phyloP scores from a whole-genome alignment of 1,139 yeast species.

The Pneumocystis oryctolagi region DNA sequence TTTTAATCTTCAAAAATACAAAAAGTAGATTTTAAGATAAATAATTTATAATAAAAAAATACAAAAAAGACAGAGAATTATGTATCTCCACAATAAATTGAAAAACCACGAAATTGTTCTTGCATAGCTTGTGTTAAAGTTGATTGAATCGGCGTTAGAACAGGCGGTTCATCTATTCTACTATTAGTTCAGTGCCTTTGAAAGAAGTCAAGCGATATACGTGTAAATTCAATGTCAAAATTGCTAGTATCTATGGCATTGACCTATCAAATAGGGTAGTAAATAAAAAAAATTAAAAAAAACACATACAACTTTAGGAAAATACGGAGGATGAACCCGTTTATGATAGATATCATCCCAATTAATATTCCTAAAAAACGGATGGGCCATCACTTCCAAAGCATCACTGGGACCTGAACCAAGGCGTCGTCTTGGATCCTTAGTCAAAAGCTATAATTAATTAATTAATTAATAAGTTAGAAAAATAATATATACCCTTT shows the following conservation, averaged over 20 bases:
- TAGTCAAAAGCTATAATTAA: constrained; percentile 45
- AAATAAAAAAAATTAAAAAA: not conserved
- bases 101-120: constrained; percentile 93
- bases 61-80: not conserved
- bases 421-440: constrained; percentile 70
- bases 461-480: not conserved
- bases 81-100: constrained; percentile 60
- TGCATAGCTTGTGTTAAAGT: constrained; percentile 77
- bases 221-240: constrained; percentile 85
- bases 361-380: constrained; percentile 76
- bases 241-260: constrained; percentile 75
- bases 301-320: constrained; percentile 59
- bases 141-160: constrained; percentile 86
- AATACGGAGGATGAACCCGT: constrained; percentile 50
- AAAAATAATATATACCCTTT: constrained; percentile 26
- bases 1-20: not conserved
- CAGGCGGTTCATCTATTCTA: constrained; percentile 59
- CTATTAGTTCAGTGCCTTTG: not conserved
- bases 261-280: not conserved
- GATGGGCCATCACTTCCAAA: constrained; percentile 83
- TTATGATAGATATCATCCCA: constrained; percentile 71
- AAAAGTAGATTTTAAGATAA: not conserved
- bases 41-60: not conserved
- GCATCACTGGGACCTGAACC: constrained; percentile 87
- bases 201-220: not conserved